Evolutionary conservation across 768 basidiomycete genomes (phyloP), one percentile per base, ranked within the genome.

Genomic region (Fomitopsis pulvina): DNA sequence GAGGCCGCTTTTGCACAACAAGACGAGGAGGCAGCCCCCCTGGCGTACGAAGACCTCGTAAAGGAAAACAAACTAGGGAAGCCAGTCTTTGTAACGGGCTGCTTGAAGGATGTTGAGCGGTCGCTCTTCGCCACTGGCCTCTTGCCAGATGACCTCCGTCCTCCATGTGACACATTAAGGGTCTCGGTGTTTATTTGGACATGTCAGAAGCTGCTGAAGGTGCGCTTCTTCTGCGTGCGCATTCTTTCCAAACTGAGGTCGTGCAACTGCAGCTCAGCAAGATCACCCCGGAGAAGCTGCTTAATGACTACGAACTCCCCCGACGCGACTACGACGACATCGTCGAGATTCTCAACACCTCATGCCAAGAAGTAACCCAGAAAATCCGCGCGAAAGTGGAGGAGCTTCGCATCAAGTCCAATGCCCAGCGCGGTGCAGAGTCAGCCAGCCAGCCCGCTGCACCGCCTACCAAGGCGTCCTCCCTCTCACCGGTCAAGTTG

Each of bases 131-230:
- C 44, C 2, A 62, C 57, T 41, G 48, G 49, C 6, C 50, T 55
- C 29, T 51, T 62, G 18, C 48, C 52, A 14, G 51, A 52, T 21
- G 42, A 48, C 27, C 43, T 60, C 11, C 49, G 22, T 11, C 45
- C 24, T 8, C 48, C 56, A 10, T 50, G 54, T 27, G 59, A 57
- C 43, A 48, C 51, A n/a, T 32, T 63, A 20, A 57, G 51, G 7
- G 30, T 60, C 25, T 54, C 57, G 11, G 58, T 66, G 7, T 63
- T 65, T 32, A 52, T 57, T 16, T 66, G 65, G 65, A 52, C 53
- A 2, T 58, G 55, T 24, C 40, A 50, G 16, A 34, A 47, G 10
- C 44, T 60, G n/a, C 48, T 59, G 48, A 40, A 26, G 51, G 57
- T 59, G 27, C 37, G 55, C 51, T 25, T n/a, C 6, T 7, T 41